A percentile compares a stretch with the other conserved stretches of the same genome.
Evolutionary conservation across 108 stramenopile genomes (phyloP).

Genomic region (Nitzschia sp.): DNA sequence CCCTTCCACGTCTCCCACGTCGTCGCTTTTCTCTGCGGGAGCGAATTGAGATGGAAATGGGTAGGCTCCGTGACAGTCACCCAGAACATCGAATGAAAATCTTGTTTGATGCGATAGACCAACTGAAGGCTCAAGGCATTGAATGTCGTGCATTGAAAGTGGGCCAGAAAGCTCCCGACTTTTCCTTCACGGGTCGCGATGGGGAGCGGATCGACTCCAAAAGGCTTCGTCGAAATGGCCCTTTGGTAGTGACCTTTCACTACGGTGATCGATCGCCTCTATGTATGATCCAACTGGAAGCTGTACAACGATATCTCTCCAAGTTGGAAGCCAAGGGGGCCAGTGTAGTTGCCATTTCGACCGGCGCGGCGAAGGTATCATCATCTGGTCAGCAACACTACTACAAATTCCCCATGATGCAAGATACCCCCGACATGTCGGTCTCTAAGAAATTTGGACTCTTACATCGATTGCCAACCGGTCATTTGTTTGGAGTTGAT

Average conservation of each 20-base stretch:
- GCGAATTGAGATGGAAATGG: neutral
- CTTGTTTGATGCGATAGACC: neutral
- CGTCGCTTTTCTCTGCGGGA: neutral
- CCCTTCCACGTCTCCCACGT: constrained; percentile 9
- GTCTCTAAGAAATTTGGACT: constrained; percentile 15
- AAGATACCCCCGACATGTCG: neutral
- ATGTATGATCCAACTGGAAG: constrained; percentile 7
- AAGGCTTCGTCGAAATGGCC: constrained; percentile 4
- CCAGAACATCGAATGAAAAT: neutral
- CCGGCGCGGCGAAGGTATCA: neutral
- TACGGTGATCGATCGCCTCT: constrained; percentile 1
- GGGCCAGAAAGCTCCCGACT: constrained; percentile 26
- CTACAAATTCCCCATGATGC: constrained; percentile 13
- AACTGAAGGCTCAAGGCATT: neutral
- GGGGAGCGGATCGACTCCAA: constrained; percentile 3
- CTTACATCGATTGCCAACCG: neutral
- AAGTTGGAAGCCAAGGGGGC: constrained; percentile 30
- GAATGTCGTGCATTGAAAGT: constrained; percentile 9
- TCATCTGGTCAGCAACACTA: neutral
- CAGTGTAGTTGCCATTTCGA: constrained; percentile 15
- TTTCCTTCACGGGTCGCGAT: neutral
- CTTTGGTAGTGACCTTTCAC: constrained; percentile 21
- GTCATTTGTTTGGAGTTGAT: neutral
- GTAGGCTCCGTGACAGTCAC: neutral
- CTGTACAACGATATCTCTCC: neutral